Evolutionary conservation across 2,329 filamentous ascomycete genomes (phyloP).

Genomic region (Alternaria gansuensis): DNA sequence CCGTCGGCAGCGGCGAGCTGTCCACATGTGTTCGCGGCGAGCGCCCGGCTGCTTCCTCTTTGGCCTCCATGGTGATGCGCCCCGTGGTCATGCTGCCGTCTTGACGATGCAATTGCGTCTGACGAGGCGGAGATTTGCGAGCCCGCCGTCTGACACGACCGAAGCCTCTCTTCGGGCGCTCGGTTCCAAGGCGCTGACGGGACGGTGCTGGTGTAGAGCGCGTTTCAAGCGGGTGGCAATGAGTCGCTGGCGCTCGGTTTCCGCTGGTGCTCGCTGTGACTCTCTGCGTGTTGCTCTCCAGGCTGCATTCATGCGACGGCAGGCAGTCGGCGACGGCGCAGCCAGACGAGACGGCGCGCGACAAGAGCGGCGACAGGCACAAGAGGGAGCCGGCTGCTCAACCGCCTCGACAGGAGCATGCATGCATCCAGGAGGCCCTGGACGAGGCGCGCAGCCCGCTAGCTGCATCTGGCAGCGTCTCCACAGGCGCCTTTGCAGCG

Average conservation of each 20-base stretch:
- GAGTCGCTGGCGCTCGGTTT: slow-evolving; percentile 15
- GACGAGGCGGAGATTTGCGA: slow-evolving; percentile 11
- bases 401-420: slow-evolving; percentile 26
- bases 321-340: slow-evolving; percentile 11
- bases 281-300: slow-evolving; percentile 2
- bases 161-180: slow-evolving; percentile 11
- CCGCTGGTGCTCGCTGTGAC: slow-evolving; percentile 8
- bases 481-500: slow-evolving; percentile 23
- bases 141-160: slow-evolving; percentile 10
- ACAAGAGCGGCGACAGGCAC: slow-evolving; percentile 17
- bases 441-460: slow-evolving; percentile 14
- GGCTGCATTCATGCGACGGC: slow-evolving; percentile 4
- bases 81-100: slow-evolving; percentile 1
- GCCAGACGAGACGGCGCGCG: slow-evolving; percentile 6
- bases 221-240: slow-evolving; percentile 36
- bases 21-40: slow-evolving; percentile 41
- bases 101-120: slow-evolving; percentile 2
- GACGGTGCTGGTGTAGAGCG: slow-evolving; percentile 32
- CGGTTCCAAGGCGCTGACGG: slow-evolving; percentile 25
- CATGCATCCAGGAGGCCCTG: slow-evolving; percentile 29
- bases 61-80: slow-evolving; percentile 32
- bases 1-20: slow-evolving; percentile 56
- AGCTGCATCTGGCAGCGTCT: slow-evolving; percentile 23
- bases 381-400: slow-evolving; percentile 5
- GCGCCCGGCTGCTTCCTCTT: slow-evolving; percentile 25